phyloP scores from a whole-genome alignment of 345 rosid genomes.

The Balakata baccata region DNA sequence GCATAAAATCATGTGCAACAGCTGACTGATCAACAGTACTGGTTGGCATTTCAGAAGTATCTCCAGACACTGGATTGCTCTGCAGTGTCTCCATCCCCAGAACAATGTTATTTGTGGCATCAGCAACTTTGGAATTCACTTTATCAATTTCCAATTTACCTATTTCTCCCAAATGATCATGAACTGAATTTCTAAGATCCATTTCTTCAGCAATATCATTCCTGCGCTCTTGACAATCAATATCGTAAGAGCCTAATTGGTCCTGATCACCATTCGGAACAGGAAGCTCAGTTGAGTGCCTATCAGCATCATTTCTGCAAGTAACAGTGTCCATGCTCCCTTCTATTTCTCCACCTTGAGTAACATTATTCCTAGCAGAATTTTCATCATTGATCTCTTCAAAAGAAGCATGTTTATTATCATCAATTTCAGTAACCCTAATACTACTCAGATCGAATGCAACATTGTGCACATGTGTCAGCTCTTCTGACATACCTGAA shows the following conservation, averaged over 20 bases:
- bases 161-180: conserved; percentile 38
- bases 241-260: conserved; percentile 6
- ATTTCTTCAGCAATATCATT: conserved; percentile 26
- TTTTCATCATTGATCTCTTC: conserved; percentile 43
- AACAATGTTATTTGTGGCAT: conserved; percentile 35
- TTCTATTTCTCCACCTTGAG: conserved; percentile 39
- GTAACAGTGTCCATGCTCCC: conserved; percentile 25
- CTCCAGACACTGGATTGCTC: conserved; percentile 5
- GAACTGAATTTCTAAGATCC: conserved; percentile 25
- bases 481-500: conserved; percentile 71
- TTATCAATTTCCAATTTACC: conserved; percentile 46
- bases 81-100: conserved; percentile 20
- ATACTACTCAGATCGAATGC: conserved; percentile 61
- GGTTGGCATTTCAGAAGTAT: conserved; percentile 5
- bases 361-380: conserved; percentile 31
- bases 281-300: conserved; percentile 28
- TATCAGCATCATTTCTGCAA: conserved; percentile 26
- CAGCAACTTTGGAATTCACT: conserved; percentile 38
- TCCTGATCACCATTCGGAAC: conserved; percentile 23
- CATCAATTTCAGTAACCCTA: conserved; percentile 44
- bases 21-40: background rate
- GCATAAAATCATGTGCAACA: background rate
- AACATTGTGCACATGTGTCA: conserved; percentile 52
- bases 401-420: conserved; percentile 33
- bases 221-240: conserved; percentile 22